A percentile compares a stretch with the other conserved stretches of the same genome.
Evolutionary conservation across 176 grass and related monocot species (phyloP).

Genomic region (Cenchrus fungigraminus): DNA sequence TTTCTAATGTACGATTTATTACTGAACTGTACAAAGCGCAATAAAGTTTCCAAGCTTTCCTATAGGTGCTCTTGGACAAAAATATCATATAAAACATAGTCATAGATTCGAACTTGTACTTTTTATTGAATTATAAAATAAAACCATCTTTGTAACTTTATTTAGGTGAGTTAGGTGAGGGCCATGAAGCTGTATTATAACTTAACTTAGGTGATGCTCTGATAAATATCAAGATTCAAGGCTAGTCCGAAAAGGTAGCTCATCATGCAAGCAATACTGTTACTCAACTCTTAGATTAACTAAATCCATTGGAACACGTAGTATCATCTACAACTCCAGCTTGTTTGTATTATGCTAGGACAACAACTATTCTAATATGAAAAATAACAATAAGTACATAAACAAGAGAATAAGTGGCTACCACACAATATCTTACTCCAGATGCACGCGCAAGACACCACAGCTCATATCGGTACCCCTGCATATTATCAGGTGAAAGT

Average conservation of each 20-base stretch:
- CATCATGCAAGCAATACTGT: constrained; percentile 1
- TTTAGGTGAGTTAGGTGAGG: background rate
- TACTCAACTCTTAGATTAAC: background rate
- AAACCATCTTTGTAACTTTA: background rate
- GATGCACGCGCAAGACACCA: constrained; percentile 96
- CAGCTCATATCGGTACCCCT: constrained; percentile 94
- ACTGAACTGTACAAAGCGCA: constrained; percentile 11
- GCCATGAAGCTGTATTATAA: background rate
- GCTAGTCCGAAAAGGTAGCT: background rate
- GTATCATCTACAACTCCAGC: background rate
- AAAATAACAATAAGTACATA: constrained; percentile 3
- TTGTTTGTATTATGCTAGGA: constrained; percentile 5
- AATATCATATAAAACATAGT: background rate
- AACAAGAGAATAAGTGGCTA: constrained; percentile 42
- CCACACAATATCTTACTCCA: constrained; percentile 95
- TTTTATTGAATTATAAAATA: background rate
- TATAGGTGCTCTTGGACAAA: background rate
- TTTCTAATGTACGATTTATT: constrained; percentile 29
- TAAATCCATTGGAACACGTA: background rate
- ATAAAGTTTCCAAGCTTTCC: background rate
- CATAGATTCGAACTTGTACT: constrained; percentile 19
- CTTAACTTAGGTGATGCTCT: background rate
- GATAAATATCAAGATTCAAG: background rate
- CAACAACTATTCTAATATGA: background rate
- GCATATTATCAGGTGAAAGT: constrained; percentile 25